Evolutionary conservation across 2,329 filamentous ascomycete species (phyloP), one percentile per base, ranked within the genome.

Genomic region (Talaromyces sp.): DNA sequence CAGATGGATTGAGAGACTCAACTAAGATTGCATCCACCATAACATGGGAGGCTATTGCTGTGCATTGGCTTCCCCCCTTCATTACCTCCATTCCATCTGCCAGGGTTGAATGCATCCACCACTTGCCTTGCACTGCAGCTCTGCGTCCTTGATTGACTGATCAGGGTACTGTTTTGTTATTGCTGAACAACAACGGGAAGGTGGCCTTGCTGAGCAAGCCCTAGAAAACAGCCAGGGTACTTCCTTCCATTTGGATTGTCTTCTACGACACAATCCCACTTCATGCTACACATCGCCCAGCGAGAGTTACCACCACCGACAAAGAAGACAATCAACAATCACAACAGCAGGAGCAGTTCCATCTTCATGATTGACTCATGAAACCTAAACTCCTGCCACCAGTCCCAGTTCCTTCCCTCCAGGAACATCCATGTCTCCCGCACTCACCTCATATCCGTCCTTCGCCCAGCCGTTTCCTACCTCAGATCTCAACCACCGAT

Each of bases 11-110:
- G 46, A 37, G 31, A 21, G n/a, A 50, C 9, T 33, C 10, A 25
- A 25, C 25, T 7, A 28, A 41, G 41, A 10, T 28, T 48, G 28
- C 37, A 21, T 35, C 37, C 37, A 54, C 37, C 37, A 35, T 53
- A 41, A 50, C 52, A 58, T 58, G 48, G 55, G 54, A 53, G 50
- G 48, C 55, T 48, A n/a, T 48, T 54, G 48, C 54, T 43, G 28
- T 60, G 58, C 53, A 55, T 59, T 56, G 52, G 57, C 56, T 59
- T 37, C 15, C 62, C 65, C 66, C 67, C 65, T 69, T 66, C 61
- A 65, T 65, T 48, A 65, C 66, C 66, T 68, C 67, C 67, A 69
- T 69, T 69, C 66, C 57, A 22, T 61, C 63, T 64, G 65, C 60
- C 63, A 66, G 62, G 57, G 61, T 63, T 63, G 63, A 63, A 33